phyloP scores from a whole-genome alignment of 805 yeast species.

The Myxozyma melibiosi region DNA sequence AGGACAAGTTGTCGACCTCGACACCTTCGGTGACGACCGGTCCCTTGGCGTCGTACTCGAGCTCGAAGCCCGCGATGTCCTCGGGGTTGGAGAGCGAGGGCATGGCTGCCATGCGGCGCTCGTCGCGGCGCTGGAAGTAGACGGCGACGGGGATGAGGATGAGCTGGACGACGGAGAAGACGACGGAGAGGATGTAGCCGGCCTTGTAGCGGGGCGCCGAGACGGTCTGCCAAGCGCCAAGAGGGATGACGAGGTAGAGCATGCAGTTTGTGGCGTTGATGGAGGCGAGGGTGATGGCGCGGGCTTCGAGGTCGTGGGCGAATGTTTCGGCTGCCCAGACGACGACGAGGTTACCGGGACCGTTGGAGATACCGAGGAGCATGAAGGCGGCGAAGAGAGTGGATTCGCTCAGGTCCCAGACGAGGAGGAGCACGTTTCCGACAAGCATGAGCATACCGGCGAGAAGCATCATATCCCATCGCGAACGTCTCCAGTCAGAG shows the following conservation, averaged over 20 bases:
- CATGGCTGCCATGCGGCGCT: background rate
- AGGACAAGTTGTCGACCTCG: too few relatives aligned
- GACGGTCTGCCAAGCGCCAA: slow-evolving; percentile 47
- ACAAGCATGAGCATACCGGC: slow-evolving; percentile 57
- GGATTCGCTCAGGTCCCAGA: slow-evolving; percentile 55
- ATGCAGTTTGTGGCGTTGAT: slow-evolving; percentile 58
- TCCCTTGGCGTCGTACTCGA: too few relatives aligned
- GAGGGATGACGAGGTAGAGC: slow-evolving; percentile 58
- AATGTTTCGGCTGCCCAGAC: slow-evolving; percentile 63
- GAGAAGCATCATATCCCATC: slow-evolving; percentile 58
- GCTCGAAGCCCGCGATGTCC: too few relatives aligned
- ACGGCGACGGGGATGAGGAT: slow-evolving; percentile 44
- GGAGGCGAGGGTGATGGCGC: slow-evolving; percentile 55
- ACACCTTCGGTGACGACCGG: too few relatives aligned
- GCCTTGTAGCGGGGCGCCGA: slow-evolving; percentile 39
- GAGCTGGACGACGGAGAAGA: slow-evolving; percentile 32
- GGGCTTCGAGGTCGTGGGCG: slow-evolving; percentile 54
- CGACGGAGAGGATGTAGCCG: slow-evolving; percentile 37
- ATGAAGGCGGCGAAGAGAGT: slow-evolving; percentile 65
- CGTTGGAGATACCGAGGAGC: slow-evolving; percentile 60
- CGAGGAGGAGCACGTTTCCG: slow-evolving; percentile 56
- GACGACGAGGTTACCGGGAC: slow-evolving; percentile 60
- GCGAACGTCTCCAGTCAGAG: slow-evolving; percentile 55
- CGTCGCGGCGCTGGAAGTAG: slow-evolving; percentile 55
- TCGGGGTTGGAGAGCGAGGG: too few relatives aligned